These are phyloP conservation scores for Schoenoplectus triqueter DNA, from an alignment of 202 grass and related monocot species.

Conservation along the genomic window DNA sequence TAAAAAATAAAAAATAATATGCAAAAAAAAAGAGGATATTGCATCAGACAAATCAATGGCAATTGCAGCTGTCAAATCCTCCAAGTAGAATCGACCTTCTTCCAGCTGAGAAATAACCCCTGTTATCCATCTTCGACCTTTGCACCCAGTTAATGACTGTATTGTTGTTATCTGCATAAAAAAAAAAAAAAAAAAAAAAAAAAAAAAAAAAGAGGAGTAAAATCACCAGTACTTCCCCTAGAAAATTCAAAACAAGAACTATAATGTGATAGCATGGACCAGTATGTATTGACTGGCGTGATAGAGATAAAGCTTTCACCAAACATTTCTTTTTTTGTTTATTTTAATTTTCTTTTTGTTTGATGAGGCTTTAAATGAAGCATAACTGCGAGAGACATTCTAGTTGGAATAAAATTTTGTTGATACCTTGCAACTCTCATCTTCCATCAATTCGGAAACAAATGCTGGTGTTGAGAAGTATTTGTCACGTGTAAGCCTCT, in stretches of 20 bases:
- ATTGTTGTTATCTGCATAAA: slow-evolving; percentile 77
- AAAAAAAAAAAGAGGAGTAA: slow-evolving; percentile 22
- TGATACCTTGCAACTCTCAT: slow-evolving; percentile 70
- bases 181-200: slow-evolving; percentile 19
- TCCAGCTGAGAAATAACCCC: slow-evolving; percentile 90
- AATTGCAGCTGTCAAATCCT: slow-evolving; percentile 92
- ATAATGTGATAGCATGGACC: not conserved
- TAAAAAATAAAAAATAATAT: no score
- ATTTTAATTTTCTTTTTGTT: not conserved
- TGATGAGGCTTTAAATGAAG: not conserved
- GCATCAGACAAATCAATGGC: slow-evolving; percentile 76
- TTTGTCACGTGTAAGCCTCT: slow-evolving; percentile 83
- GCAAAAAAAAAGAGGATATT: slow-evolving; percentile 53
- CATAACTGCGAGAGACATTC: not conserved
- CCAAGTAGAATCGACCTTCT: slow-evolving; percentile 87
- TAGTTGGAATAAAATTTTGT: not conserved
- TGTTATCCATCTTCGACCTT: slow-evolving; percentile 92
- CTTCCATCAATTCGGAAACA: slow-evolving; percentile 58
- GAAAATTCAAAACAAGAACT: slow-evolving; percentile 10
- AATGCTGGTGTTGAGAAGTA: slow-evolving; percentile 91
- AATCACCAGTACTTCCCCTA: not conserved
- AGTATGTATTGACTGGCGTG: not conserved
- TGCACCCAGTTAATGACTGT: slow-evolving; percentile 89
- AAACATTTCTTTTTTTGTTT: not conserved
- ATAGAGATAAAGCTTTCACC: slow-evolving; percentile 28